Evolutionary conservation across 1,284 basidiomycete genomes (phyloP), one percentile per base, ranked within the genome.

Genomic region (Cryptococcus sp.): DNA sequence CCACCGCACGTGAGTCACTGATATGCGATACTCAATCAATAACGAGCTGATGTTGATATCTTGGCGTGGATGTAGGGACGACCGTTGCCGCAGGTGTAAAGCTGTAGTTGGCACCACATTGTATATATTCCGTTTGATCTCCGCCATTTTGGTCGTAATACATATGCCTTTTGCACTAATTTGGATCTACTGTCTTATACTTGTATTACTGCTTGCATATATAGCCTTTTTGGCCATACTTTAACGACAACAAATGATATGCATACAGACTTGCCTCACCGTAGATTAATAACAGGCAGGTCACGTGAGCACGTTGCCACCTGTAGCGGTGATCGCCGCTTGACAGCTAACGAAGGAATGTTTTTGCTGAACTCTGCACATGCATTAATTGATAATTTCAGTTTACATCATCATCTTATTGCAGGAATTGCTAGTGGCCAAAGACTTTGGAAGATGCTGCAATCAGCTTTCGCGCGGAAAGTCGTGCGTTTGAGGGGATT

Each of bases 401-500:
- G 39, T 38, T 40, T 13, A 40, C n/a, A 19, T 50, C 41, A 22
- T 23, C 47, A 19, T 16, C 20, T 25, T 3, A 17, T 11, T 47
- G 25, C 17, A 29, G 17, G 10, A 7, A 17, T 19, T 38, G 13
- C 19, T 41, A 15, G 1, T 11, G 22, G 17, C n/a, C 13, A 16
- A 29, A 17, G 25, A 19, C 13, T 15, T 7, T 13, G 47, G 47
- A 45, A 46, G 7, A 66, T 69, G 65, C 40, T 66, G 57, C 52
- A 61, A 13, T 50, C 59, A n/a, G 55, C 45, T 22, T 29, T 67
- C n/a, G 56, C 58, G 20, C 52, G 64, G 22, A 63, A 62, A 39
- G 47, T 60, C 1, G 2, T 59, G 0, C 45, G 65, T 7, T 43
- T 61, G 19, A 22, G 58, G 13, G 29, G 19, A 34, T 45, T 13